These are phyloP conservation scores for Cubamyces sp. DNA, from an alignment of 768 basidiomycete genomes.

Conservation along the genomic window DNA sequence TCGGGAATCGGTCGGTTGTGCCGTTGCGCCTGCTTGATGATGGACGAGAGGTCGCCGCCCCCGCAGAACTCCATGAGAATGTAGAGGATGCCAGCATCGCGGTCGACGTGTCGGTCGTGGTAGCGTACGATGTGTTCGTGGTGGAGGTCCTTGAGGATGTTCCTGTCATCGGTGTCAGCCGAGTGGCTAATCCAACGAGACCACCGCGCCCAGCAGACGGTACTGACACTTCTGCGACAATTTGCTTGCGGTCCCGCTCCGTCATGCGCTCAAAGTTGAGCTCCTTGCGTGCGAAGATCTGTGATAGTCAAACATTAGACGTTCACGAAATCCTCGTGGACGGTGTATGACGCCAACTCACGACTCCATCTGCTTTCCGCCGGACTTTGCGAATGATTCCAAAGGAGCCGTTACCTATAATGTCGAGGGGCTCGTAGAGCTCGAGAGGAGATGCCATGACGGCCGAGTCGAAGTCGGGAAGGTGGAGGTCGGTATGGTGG, in stretches of 20 bases:
- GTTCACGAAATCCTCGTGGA: neutral
- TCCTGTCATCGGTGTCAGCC: conserved; percentile 50
- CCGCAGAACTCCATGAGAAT: conserved; percentile 99
- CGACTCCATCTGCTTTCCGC: conserved; percentile 80
- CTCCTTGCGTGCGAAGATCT: conserved; percentile 92
- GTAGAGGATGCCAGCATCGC: conserved; percentile 88
- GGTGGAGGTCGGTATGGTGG: conserved; percentile 10
- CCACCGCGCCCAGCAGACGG: neutral
- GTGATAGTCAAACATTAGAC: conserved; percentile 10
- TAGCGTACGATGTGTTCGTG: conserved; percentile 98
- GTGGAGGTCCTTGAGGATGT: conserved; percentile 93
- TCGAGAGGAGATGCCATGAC: conserved; percentile 54
- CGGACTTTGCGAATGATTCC: conserved; percentile 96
- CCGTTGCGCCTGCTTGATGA: conserved; percentile 81
- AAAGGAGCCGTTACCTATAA: conserved; percentile 97
- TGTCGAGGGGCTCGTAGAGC: conserved; percentile 83
- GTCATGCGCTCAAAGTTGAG: conserved; percentile 98
- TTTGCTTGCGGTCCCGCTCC: conserved; percentile 94
- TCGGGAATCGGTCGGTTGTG: conserved; percentile 79
- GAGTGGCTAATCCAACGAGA: neutral
- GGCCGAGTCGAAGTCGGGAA: conserved; percentile 1
- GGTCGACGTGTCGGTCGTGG: conserved; percentile 90
- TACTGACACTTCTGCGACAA: conserved; percentile 97
- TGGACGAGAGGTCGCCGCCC: conserved; percentile 87
- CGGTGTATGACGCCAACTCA: conserved; percentile 44